Evolutionary conservation across 441 rosid species (phyloP).

Genomic region (Dalechampia spathulata): DNA sequence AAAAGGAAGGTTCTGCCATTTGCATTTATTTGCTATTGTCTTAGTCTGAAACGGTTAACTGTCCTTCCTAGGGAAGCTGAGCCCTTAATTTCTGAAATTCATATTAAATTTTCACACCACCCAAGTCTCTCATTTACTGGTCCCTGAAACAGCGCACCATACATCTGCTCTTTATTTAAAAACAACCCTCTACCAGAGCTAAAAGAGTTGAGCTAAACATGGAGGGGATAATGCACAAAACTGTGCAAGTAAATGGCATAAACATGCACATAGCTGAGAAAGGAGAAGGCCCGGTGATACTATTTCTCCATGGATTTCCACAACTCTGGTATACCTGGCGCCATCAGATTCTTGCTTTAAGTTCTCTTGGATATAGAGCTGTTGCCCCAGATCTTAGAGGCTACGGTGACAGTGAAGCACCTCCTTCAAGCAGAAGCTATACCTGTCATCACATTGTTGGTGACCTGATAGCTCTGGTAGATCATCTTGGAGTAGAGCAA

Average conservation of each 20-base stretch:
- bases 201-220: too few species aligned
- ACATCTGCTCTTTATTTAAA: too few species aligned
- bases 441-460: slow-evolving; percentile 51
- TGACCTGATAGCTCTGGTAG: slow-evolving; percentile 50
- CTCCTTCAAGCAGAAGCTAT: slow-evolving; percentile 37
- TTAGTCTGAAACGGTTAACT: too few species aligned
- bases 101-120: too few species aligned
- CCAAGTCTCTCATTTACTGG: too few species aligned
- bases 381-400: slow-evolving; percentile 85
- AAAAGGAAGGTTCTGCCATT: too few species aligned
- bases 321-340: slow-evolving; percentile 88
- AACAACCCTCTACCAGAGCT: too few species aligned
- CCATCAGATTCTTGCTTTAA: slow-evolving; percentile 54
- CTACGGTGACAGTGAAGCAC: slow-evolving; percentile 62
- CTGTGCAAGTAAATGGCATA: slow-evolving; percentile 54
- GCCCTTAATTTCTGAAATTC: too few species aligned
- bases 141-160: too few species aligned
- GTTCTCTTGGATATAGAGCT: slow-evolving; percentile 51
- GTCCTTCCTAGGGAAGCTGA: too few species aligned
- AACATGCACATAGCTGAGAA: slow-evolving; percentile 71
- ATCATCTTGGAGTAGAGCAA: slow-evolving; percentile 42
- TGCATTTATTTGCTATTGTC: too few species aligned
- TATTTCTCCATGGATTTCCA: slow-evolving; percentile 78
- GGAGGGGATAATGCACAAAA: slow-evolving; percentile 47
- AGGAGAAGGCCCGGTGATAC: slow-evolving; percentile 47